These are phyloP conservation scores for Castanea crenata DNA, from an alignment of 306 rosid genomes.

Conservation along the genomic window DNA sequence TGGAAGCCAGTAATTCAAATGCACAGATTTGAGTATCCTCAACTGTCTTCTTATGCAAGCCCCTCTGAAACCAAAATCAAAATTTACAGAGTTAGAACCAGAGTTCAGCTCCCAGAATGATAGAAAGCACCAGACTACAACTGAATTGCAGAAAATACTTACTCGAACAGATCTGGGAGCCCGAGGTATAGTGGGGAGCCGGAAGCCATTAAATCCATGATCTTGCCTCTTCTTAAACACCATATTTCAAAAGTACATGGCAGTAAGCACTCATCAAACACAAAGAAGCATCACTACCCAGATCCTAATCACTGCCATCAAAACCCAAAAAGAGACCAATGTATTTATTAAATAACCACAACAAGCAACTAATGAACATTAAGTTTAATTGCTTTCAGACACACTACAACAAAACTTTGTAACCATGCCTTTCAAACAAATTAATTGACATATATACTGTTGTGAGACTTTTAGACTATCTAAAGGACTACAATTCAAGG, in stretches of 20 bases:
- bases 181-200: conserved; percentile 64
- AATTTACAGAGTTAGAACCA: conserved; percentile 14
- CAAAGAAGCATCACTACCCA: conserved; percentile 26
- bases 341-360: neutral
- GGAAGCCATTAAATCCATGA: conserved; percentile 65
- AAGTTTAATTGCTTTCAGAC: conserved; percentile 1
- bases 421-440: neutral
- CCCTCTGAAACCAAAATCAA: conserved; percentile 58
- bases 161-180: conserved; percentile 89
- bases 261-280: conserved; percentile 43
- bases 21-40: conserved; percentile 60
- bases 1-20: conserved; percentile 79
- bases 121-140: conserved; percentile 2
- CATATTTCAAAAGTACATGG: conserved; percentile 66
- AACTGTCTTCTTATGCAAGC: conserved; percentile 43
- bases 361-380: neutral
- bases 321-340: conserved; percentile 13
- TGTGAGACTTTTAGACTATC: neutral
- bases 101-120: conserved; percentile 17
- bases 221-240: conserved; percentile 73
- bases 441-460: neutral
- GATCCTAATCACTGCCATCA: conserved; percentile 45
- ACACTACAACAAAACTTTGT: neutral
- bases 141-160: conserved; percentile 31
- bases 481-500: neutral